phyloP scores from a whole-genome alignment of 495 filamentous ascomycete species.

The Zalerion maritima region DNA sequence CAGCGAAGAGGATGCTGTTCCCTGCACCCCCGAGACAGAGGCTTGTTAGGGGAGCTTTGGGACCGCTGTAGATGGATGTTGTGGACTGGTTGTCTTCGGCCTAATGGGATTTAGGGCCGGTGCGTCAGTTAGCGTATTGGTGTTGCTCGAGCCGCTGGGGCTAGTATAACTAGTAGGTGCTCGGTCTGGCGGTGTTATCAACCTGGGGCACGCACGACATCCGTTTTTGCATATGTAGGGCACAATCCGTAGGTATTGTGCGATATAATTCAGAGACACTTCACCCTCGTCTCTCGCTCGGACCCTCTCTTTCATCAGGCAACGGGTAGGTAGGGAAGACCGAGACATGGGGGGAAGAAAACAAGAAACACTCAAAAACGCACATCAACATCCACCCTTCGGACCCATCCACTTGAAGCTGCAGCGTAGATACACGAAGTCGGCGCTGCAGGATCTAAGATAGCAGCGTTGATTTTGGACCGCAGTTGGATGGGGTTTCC shows the following conservation, averaged over 20 bases:
- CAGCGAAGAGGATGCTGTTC: constrained; percentile 56
- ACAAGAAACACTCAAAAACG: constrained; percentile 19
- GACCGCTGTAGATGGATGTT: constrained; percentile 49
- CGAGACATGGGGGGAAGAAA: constrained; percentile 1
- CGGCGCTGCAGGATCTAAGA: constrained; percentile 47
- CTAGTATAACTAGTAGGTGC: too few relatives aligned
- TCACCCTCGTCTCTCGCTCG: too few relatives aligned
- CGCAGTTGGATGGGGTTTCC: constrained; percentile 67
- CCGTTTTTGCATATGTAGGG: constrained; percentile 11
- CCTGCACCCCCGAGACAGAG: constrained; percentile 48
- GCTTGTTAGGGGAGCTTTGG: constrained; percentile 63
- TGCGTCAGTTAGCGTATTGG: too few relatives aligned
- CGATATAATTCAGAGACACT: too few relatives aligned
- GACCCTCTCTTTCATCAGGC: constrained; percentile 17
- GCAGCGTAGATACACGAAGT: constrained; percentile 56
- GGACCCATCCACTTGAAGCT: constrained; percentile 65
- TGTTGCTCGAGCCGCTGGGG: too few relatives aligned
- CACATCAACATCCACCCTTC: constrained; percentile 62
- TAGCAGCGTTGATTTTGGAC: constrained; percentile 72
- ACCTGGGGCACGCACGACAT: too few relatives aligned
- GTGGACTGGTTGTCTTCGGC: constrained; percentile 14
- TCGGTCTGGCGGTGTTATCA: too few relatives aligned
- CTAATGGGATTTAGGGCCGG: constrained; percentile 5
- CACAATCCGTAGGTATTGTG: constrained; percentile 1
- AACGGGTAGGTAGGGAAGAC: neutral